Percentiles rank a stretch among this genome's conserved stretches.
These are phyloP conservation scores for Alliaria petiolata DNA, from an alignment of 345 rosid genomes.

Conservation along the genomic window DNA sequence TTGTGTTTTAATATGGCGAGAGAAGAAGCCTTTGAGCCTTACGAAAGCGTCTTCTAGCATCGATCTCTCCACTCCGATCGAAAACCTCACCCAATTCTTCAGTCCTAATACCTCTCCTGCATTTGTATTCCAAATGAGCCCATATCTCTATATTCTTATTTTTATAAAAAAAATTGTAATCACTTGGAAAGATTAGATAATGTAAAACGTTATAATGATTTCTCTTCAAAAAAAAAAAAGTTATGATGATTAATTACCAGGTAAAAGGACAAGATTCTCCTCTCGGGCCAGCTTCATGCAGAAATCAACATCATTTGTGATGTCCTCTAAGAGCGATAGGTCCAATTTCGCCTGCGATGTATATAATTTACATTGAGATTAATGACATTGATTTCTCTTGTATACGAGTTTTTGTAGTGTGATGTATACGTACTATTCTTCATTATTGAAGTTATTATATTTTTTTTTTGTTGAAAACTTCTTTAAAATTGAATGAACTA, in stretches of 20 bases:
- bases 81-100: slow-evolving; percentile 61
- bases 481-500: background rate
- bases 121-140: slow-evolving; percentile 4
- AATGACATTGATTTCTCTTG: background rate
- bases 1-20: slow-evolving; percentile 37
- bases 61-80: slow-evolving; percentile 51
- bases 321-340: slow-evolving; percentile 46
- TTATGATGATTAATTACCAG: slow-evolving; percentile 41
- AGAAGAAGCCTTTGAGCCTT: slow-evolving; percentile 53
- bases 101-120: slow-evolving; percentile 55
- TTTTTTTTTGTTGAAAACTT: background rate
- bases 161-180: background rate
- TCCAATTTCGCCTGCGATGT: slow-evolving; percentile 49
- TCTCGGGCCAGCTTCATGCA: slow-evolving; percentile 56
- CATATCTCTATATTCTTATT: background rate
- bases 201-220: background rate
- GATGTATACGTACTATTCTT: background rate
- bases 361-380: background rate
- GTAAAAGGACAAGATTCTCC: slow-evolving; percentile 63
- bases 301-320: slow-evolving; percentile 54
- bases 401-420: background rate
- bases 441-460: background rate
- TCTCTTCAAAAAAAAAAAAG: too few species aligned
- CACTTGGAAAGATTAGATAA: background rate
- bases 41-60: slow-evolving; percentile 52